Conservation (phyloP, 2,329 filamentous ascomycete species). For the Claviceps purpurea region DNA sequence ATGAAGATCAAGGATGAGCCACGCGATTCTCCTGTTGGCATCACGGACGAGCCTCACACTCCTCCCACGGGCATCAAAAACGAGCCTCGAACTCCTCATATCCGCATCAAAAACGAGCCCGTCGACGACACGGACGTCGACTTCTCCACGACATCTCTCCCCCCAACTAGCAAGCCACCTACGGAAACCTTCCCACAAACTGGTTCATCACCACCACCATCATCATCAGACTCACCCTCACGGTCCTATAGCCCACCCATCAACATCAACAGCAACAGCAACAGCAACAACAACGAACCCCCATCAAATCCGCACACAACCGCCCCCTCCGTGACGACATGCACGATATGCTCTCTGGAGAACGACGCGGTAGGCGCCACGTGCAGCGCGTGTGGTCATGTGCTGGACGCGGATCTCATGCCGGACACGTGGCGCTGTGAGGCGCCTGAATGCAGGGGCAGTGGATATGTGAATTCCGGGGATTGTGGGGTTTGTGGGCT, state of each 20-base stretch:
- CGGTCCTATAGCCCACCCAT: not conserved
- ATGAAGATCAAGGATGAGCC: conserved; percentile 1
- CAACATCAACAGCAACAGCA: not conserved
- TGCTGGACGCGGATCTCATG: conserved; percentile 42
- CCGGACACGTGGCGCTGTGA: conserved; percentile 51
- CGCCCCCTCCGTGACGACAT: conserved; percentile 15
- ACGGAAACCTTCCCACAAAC: not conserved
- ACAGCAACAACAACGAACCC: not conserved
- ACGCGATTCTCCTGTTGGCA: not conserved
- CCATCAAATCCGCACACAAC: no score
- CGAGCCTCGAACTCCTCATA: not conserved
- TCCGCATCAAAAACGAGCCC: not conserved
- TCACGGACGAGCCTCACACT: no score
- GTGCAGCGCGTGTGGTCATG: conserved; percentile 58
- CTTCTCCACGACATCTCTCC: not conserved
- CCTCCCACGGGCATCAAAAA: no score
- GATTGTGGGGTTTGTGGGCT: conserved; percentile 59
- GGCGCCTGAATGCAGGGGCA: conserved; percentile 39
- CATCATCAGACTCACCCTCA: not conserved
- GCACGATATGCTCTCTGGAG: conserved; percentile 54
- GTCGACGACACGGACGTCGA: not conserved
- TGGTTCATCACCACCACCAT: no score
- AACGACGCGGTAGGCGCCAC: conserved; percentile 43
- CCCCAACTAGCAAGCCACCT: not conserved
- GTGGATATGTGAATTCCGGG: conserved; percentile 51